Conservation (phyloP, 2,329 filamentous ascomycete genomes). For the Purpureocillium lavendulum region DNA sequence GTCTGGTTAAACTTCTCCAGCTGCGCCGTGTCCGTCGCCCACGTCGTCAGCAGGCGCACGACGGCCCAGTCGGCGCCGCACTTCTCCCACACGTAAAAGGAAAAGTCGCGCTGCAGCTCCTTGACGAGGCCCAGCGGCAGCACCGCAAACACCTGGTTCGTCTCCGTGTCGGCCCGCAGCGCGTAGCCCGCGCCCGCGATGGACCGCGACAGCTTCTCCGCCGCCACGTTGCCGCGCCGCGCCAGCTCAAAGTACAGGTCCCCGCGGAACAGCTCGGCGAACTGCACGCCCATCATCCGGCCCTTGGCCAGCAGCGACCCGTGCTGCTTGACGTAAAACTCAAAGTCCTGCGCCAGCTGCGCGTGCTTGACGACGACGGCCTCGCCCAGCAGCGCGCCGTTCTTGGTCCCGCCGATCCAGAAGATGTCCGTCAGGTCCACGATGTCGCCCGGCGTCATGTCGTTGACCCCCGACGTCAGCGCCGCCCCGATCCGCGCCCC, state of each 20-base stretch:
- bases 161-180: slow-evolving; percentile 35
- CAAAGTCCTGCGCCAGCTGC: slow-evolving; percentile 33
- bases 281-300: slow-evolving; percentile 39
- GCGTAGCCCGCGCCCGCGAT: slow-evolving; percentile 32
- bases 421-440: slow-evolving; percentile 41
- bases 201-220: slow-evolving; percentile 31
- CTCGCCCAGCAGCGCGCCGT: slow-evolving; percentile 40
- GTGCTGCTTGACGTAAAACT: slow-evolving; percentile 43
- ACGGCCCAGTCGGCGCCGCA: slow-evolving; percentile 27
- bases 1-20: slow-evolving; percentile 27
- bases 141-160: slow-evolving; percentile 42
- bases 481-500: slow-evolving; percentile 37
- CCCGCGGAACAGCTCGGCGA: slow-evolving; percentile 37
- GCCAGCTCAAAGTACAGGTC: slow-evolving; percentile 39
- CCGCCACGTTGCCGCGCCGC: slow-evolving; percentile 32
- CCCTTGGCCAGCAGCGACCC: slow-evolving; percentile 41
- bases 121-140: slow-evolving; percentile 29
- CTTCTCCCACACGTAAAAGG: slow-evolving; percentile 40
- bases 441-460: slow-evolving; percentile 34
- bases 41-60: slow-evolving; percentile 39
- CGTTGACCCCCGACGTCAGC: slow-evolving; percentile 30
- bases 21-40: slow-evolving; percentile 36
- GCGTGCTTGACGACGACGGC: slow-evolving; percentile 38
- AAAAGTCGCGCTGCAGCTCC: slow-evolving; percentile 30
- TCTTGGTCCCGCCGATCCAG: slow-evolving; percentile 46